These are phyloP conservation scores for Albophoma yamanashiensis DNA, from an alignment of 2,329 filamentous ascomycete species.

Conservation along the genomic window DNA sequence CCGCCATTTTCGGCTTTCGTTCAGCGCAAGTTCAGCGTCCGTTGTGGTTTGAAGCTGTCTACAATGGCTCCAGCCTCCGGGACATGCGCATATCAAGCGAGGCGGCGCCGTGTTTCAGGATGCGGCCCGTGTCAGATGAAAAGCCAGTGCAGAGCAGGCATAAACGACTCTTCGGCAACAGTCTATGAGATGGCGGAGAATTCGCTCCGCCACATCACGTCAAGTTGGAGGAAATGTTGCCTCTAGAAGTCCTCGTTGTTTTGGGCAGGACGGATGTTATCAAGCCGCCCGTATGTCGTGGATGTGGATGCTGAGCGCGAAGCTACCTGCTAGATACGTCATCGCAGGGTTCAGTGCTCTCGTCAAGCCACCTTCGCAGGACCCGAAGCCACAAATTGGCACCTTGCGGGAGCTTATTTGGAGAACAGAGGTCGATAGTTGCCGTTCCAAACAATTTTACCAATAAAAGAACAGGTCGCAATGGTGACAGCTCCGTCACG, in stretches of 20 bases:
- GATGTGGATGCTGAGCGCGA: constrained; percentile 51
- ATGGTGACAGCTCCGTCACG: neutral
- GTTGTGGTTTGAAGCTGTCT: neutral
- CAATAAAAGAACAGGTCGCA: neutral
- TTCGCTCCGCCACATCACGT: neutral
- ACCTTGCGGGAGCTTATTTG: constrained; percentile 59
- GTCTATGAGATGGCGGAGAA: neutral
- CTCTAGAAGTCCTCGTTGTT: too few species aligned
- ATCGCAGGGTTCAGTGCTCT: constrained; percentile 65
- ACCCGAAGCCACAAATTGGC: constrained; percentile 54
- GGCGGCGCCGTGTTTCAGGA: neutral
- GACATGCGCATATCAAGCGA: neutral
- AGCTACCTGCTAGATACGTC: constrained; percentile 77
- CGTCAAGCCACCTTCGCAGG: constrained; percentile 54
- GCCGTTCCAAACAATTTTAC: neutral
- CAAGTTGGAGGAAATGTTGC: neutral
- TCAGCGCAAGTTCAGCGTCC: neutral
- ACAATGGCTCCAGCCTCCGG: neutral
- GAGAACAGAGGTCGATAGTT: constrained; percentile 38
- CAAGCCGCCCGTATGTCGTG: neutral
- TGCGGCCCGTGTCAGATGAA: neutral
- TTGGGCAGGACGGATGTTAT: neutral
- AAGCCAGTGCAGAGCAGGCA: neutral
- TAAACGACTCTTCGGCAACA: neutral
- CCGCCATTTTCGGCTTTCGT: constrained; percentile 1